A percentile compares a stretch with the other conserved stretches of the same genome.
phyloP scores from a whole-genome alignment of 345 rosid genomes.

The Aethionema arabicum region DNA sequence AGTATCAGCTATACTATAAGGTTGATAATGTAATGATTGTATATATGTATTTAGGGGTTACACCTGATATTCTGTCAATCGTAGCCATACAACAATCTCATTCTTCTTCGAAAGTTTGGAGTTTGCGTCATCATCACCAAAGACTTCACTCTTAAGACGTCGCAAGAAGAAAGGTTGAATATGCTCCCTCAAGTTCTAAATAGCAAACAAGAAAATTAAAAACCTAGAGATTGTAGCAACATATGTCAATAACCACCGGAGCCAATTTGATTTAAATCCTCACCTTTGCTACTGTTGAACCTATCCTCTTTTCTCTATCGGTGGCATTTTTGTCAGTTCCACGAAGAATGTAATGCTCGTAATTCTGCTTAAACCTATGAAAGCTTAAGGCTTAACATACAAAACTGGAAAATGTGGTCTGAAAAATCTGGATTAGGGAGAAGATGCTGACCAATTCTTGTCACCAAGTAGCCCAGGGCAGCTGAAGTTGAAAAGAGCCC shows the following conservation, averaged over 20 bases:
- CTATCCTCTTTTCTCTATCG: slow-evolving; percentile 83
- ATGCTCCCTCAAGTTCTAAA: slow-evolving; percentile 79
- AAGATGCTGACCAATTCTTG: slow-evolving; percentile 60
- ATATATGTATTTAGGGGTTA: slow-evolving; percentile 15
- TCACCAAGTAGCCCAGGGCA: slow-evolving; percentile 89
- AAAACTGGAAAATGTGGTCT: slow-evolving; percentile 26
- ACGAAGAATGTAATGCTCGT: slow-evolving; percentile 70
- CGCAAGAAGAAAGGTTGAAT: slow-evolving; percentile 95
- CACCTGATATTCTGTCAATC: slow-evolving; percentile 87
- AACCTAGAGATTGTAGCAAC: slow-evolving; percentile 19
- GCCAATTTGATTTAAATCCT: slow-evolving; percentile 19
- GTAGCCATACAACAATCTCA: slow-evolving; percentile 92
- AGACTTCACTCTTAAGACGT: slow-evolving; percentile 86
- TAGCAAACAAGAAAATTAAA: slow-evolving; percentile 8
- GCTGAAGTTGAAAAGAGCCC: slow-evolving; percentile 95
- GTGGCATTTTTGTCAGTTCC: slow-evolving; percentile 94
- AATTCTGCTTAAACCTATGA: slow-evolving; percentile 80
- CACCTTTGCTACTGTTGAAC: slow-evolving; percentile 95
- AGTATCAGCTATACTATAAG: slow-evolving; percentile 21
- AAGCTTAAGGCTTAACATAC: slow-evolving; percentile 25
- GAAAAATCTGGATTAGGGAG: slow-evolving; percentile 15
- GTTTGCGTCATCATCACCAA: slow-evolving; percentile 51
- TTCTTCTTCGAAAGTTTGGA: slow-evolving; percentile 81
- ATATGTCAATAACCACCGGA: slow-evolving; percentile 19
- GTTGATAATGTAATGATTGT: slow-evolving; percentile 5